Base-by-base conservation (phyloP, 805 yeast genomes). In the Candida patagonica region DNA sequence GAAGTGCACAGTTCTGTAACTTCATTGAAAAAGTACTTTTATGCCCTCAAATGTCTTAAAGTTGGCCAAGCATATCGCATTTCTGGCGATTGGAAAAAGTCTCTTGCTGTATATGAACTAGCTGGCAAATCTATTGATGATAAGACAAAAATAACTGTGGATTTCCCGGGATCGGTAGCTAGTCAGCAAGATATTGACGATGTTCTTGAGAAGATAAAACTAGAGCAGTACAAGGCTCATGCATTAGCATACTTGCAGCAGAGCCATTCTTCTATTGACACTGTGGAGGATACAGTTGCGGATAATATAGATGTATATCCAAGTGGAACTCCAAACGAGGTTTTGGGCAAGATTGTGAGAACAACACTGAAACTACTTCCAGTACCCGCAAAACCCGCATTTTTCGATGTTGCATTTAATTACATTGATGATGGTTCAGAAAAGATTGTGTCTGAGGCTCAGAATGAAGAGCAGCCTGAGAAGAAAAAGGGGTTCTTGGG, bases 361-460 rank as follows among this genome's bases (percentile, higher is more conserved):
- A 43, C 63, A 15, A 52, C 56, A 3, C 52, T 58, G 9, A 29
- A 22, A 15, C 36, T 86, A 30, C 65, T 62, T 46, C 82, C 94
- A 1, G 74, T 83, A 1, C 70, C 77, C 39, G 74, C 80, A 42
- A 89, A 92, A 61, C 96, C 98, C 0, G 94, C 87, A 7, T 71
- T 88, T 53, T 92, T 86, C 53, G 98, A 89, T 57, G 67, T 85
- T 48, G 97, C 94, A 0, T 88, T 69, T 66, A 88, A 87, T 57
- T 87, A 83, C 54, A 71, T 88, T 39, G 67, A 69, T 26, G 78
- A 55, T 37, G 62, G 56, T 8, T 48, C 33, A n/a, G 41, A 24
- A 8, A 16, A 6, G 8, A 26, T 5, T 7, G 31, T 25, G 12
- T 13, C 10, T 9, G 12, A 15, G 15, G 31, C 23, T 3, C 31